A percentile compares a stretch with the other conserved stretches of the same genome.
phyloP scores from a whole-genome alignment of 2,329 filamentous ascomycete species.

The Lachnellula cervina region DNA sequence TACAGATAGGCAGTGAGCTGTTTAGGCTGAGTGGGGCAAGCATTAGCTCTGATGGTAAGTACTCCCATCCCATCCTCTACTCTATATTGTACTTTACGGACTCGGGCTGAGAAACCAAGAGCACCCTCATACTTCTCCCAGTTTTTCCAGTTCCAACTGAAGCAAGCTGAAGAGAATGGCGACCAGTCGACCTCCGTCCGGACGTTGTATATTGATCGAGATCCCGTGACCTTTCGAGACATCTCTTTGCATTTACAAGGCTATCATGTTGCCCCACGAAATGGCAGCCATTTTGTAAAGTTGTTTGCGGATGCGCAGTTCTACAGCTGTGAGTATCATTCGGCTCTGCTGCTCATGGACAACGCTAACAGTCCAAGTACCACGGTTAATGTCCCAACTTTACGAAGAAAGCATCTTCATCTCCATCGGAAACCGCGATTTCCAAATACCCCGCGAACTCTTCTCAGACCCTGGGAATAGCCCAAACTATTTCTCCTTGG shows the following conservation, averaged over 20 bases:
- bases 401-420: constrained; percentile 92
- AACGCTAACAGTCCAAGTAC: constrained; percentile 51
- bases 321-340: constrained; percentile 63
- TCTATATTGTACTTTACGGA: neutral
- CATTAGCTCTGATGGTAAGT: constrained; percentile 66
- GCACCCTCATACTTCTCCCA: constrained; percentile 95
- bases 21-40: constrained; percentile 66
- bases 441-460: constrained; percentile 83
- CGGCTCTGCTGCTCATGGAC: neutral
- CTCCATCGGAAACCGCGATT: constrained; percentile 79
- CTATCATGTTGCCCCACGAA: constrained; percentile 77
- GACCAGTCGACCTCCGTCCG: constrained; percentile 44
- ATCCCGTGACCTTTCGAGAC: constrained; percentile 82
- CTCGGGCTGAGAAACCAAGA: constrained; percentile 50
- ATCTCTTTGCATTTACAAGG: constrained; percentile 89
- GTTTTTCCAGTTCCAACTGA: constrained; percentile 83
- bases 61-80: neutral
- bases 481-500: constrained; percentile 94
- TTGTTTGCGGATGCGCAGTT: constrained; percentile 94
- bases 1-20: constrained; percentile 65
- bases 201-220: constrained; percentile 91
- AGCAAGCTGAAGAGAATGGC: constrained; percentile 51
- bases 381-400: constrained; percentile 82
- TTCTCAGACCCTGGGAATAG: constrained; percentile 81
- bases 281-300: constrained; percentile 84